These are phyloP conservation scores for Harrya chromipes DNA, from an alignment of 768 basidiomycete species.

Conservation along the genomic window DNA sequence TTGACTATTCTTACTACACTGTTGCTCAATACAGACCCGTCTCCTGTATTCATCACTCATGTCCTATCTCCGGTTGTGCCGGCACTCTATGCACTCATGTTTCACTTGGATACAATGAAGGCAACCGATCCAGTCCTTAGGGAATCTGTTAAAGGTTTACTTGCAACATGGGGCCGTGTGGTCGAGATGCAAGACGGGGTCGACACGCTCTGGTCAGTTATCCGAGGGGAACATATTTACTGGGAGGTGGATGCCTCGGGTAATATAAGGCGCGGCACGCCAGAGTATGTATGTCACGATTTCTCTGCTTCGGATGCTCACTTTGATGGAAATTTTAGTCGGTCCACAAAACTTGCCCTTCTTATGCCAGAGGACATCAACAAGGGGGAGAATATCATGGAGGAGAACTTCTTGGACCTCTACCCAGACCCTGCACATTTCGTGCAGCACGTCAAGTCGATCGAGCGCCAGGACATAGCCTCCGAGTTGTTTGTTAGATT, in stretches of 20 bases:
- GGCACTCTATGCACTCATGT: conserved; percentile 61
- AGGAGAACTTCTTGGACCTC: conserved; percentile 56
- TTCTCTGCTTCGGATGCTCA: not conserved
- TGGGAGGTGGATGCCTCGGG: conserved; percentile 62
- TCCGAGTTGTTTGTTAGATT: conserved; percentile 72
- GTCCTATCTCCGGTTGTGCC: conserved; percentile 69
- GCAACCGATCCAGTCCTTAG: conserved; percentile 63
- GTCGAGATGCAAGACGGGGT: conserved; percentile 50
- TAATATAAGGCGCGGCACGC: conserved; percentile 37
- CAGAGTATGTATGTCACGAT: conserved; percentile 43
- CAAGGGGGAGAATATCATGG: conserved; percentile 37
- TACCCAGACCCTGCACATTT: conserved; percentile 77
- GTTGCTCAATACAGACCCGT: conserved; percentile 75
- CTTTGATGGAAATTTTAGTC: conserved; percentile 1
- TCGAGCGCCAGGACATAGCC: conserved; percentile 67
- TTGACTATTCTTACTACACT: conserved; percentile 54
- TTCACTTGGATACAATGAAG: conserved; percentile 50
- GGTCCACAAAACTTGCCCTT: conserved; percentile 37
- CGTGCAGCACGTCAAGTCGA: conserved; percentile 57
- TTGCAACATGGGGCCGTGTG: conserved; percentile 76
- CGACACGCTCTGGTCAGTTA: conserved; percentile 56
- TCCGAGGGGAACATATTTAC: conserved; percentile 45
- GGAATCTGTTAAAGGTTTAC: conserved; percentile 55
- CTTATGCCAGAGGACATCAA: conserved; percentile 51
- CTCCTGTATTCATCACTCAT: conserved; percentile 59